Percentiles rank a stretch among this genome's conserved stretches.
These are phyloP conservation scores for Ajuga chamaepitys DNA, from an alignment of 257 asterid species.

Conservation along the genomic window DNA sequence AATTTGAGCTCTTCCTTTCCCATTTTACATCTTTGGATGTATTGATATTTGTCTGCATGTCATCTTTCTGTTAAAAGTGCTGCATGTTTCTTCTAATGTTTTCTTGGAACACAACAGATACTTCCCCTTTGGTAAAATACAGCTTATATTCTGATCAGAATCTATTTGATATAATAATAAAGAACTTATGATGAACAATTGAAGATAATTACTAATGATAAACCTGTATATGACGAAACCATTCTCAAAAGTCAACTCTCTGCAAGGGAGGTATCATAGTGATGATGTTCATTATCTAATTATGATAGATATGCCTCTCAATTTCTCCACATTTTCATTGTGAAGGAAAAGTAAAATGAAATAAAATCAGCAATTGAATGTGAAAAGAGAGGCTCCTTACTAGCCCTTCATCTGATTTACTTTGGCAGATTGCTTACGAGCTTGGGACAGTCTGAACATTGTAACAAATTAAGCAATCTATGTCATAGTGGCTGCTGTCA, in stretches of 20 bases:
- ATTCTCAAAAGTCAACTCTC: constrained; percentile 1
- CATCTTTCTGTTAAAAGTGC: not conserved
- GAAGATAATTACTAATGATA: too few relatives aligned
- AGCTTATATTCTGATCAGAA: not conserved
- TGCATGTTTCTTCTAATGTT: not conserved
- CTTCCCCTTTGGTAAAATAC: not conserved
- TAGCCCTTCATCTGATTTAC: not conserved
- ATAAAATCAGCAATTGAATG: not conserved
- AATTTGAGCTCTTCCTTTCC: constrained; percentile 5
- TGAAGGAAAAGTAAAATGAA: not conserved
- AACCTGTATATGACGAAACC: not conserved
- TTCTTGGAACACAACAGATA: not conserved
- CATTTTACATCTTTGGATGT: not conserved
- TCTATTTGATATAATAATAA: not conserved
- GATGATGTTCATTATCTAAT: not conserved
- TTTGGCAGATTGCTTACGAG: not conserved
- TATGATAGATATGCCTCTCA: not conserved
- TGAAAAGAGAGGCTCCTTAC: not conserved
- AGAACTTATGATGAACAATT: not conserved
- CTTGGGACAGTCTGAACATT: not conserved
- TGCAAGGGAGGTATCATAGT: not conserved
- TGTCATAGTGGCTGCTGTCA: not conserved
- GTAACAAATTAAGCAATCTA: not conserved
- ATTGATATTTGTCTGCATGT: not conserved
- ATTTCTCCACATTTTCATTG: not conserved